A percentile compares a stretch with the other conserved stretches of the same genome.
Conservation (phyloP, 1,284 basidiomycete genomes). For the Melampsora larici-populina region DNA sequence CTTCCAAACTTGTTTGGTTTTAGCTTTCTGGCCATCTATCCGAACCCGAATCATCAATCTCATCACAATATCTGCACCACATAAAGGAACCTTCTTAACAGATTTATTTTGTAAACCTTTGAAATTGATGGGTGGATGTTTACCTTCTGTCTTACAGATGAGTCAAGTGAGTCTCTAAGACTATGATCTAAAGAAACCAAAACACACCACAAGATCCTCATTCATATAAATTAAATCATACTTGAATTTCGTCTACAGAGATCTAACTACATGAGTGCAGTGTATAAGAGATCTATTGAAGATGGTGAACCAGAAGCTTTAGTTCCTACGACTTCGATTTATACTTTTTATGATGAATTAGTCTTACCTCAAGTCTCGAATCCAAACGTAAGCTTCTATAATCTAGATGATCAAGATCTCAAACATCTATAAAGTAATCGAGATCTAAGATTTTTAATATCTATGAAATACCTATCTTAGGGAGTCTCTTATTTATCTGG, state of each 20-base stretch:
- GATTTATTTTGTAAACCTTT: neutral
- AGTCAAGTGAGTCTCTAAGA: slow-evolving; percentile 1
- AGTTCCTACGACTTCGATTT: neutral
- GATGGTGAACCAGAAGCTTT: neutral
- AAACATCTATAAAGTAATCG: too few species aligned
- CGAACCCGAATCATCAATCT: neutral
- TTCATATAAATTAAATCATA: too few species aligned
- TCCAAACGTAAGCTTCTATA: too few species aligned
- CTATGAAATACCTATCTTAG: too few species aligned
- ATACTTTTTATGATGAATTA: neutral
- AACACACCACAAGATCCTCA: too few species aligned
- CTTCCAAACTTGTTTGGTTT: too few species aligned
- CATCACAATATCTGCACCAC: slow-evolving; percentile 2
- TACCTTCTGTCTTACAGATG: slow-evolving; percentile 8
- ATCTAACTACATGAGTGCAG: neutral
- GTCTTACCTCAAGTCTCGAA: slow-evolving; percentile 3
- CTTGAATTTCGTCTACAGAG: neutral
- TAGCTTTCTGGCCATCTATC: slow-evolving; percentile 28
- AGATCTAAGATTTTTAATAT: too few species aligned
- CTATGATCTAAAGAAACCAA: too few species aligned
- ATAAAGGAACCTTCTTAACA: neutral
- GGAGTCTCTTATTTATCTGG: slow-evolving; percentile 3
- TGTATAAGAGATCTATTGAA: too few species aligned
- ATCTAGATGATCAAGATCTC: too few species aligned
- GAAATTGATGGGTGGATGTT: slow-evolving; percentile 10